Base-by-base conservation (phyloP, 148 eudicot genomes). In the Heliosperma pusillum region DNA sequence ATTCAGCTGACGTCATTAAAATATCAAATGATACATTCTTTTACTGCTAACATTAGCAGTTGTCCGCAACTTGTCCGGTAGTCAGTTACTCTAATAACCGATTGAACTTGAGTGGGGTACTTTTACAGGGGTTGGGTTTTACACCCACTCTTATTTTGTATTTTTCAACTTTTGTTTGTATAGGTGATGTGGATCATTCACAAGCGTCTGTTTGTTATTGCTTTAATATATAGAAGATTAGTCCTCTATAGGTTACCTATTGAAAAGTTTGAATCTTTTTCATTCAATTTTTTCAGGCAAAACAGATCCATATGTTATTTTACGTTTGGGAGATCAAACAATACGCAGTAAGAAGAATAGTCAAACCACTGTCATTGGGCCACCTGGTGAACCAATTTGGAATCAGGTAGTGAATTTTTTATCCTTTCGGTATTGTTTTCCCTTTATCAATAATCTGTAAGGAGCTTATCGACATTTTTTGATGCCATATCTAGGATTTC, bases 321-420 rank as follows among this genome's bases (percentile, higher is more conserved):
- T 95, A 72, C 86, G 86, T 56, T 72, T 95, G 83, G 99, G 99
- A 77, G 92, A 92, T 87, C 96, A 95, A 87, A 82, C 83, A 15
- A 87, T 95, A 83, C 85, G 92, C 50, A 95, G 97, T 81, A 95
- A 95, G 79, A 90, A 86, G 84, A 92, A 92, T 75, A 95, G 97
- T 87, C 97, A 95, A 85, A 95, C 99, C 62, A 92, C 97, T 75
- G 89, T 95, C 77, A 92, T 88, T 40, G 99, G 99, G 52, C 89
- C 91, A 75, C 99, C 99, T 77, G 99, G 99, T 70, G 88, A 92
- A 79, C 97, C 99, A 56, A 92, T 95, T 47, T 95, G 97, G 99
- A 95, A 95, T 88, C 99, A 95, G 93, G 98, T 93, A 77, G 81
- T 66, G 29, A 78, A 73, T 73, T 9, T 42, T 27, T 42, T 52